Evolutionary conservation across 2,329 filamentous ascomycete genomes (phyloP), one percentile per base, ranked within the genome.

Genomic region (Epichloe amarillans): DNA sequence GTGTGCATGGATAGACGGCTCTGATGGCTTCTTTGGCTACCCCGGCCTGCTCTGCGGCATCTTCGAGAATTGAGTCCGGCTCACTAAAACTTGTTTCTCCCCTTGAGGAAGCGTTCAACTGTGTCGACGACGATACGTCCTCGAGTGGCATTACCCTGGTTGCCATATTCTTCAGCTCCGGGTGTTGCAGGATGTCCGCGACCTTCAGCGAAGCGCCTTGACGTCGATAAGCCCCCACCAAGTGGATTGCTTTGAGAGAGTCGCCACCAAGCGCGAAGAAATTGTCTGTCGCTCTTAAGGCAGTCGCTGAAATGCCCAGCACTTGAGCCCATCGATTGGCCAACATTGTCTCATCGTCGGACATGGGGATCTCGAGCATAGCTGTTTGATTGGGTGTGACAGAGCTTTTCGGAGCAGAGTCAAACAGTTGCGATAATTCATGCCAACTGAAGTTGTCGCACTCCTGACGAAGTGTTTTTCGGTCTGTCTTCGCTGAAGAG

Each of bases 201-300:
- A 40, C 38, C 14, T n/a, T 40, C n/a, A 40, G 14, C 38, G n/a
- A 40, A 17, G n/a, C 14, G 8, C 38, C 38, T 40, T 40, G 38
- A n/a, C n/a, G 14, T 10, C 38, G 38, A n/a, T n/a, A n/a, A n/a
- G n/a, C 14, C 14, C 38, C 38, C n/a, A n/a, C n/a, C 38, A 40
- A 17, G 14, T 17, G 38, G 5, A 40, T 40, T n/a, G 43, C 17
- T 30, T 33, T n/a, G 42, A 50, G 17, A 43, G 35, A 26, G 52
- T 52, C 15, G 47, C 48, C 5, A 52, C 52, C 1, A 43, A 38
- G n/a, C 40, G 47, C 15, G 42, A 50, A 17, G 56, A 54, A 4
- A 66, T 65, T 36, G 69, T 72, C 26, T 26, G 26, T 26, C 26
- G 26, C 26, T 8, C 2, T 26, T 7, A 26, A 26, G 26, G 26